Base-by-base conservation (phyloP, 306 rosid species). In the Vigna hirtella region DNA sequence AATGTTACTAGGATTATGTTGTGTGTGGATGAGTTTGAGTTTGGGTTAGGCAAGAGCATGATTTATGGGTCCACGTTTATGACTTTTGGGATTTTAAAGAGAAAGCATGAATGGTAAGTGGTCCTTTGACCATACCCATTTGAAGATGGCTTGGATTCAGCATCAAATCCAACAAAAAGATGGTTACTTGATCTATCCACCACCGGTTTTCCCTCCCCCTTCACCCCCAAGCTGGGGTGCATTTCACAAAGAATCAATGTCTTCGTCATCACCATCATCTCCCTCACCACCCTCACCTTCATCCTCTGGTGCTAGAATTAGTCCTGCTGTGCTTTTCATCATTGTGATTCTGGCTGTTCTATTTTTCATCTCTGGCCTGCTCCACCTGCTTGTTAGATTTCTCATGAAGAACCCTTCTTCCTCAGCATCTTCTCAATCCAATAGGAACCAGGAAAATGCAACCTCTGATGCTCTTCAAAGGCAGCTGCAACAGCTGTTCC, bases 401-500 rank as follows among this genome's bases (percentile, higher is more conserved):
- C 96, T 92, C 36, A 79, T 86, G 42, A 92, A 90, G 84, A 94
- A 82, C 55, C 93, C 93, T 11, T 85, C 92, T 72, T 86, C 91
- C 64, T 85, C 97, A 40, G 82, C 89, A 22, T 73, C 91, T 57
- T 72, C 90, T 58, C 90, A 84, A 73, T 78, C 91, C 16, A 87
- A 86, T 66, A 72, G 91, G 69, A 74, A 85, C 89, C 93, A 89
- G 9, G 96, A 92, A 73, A 80, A 86, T 81, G 85, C 93, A 14
- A 83, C 78, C 79, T 84, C 96, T 16, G 96, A 92, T 87, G 89
- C 86, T 58, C 97, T 92, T 70, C 92, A 92, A 65, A 87, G 96
- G 67, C 97, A 92, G 83, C 88, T 92, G 9, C 97, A 92, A 72
- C 97, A 92, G 40, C 97, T 92, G 73, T 92, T 92, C 79, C 93